phyloP scores from a whole-genome alignment of 495 filamentous ascomycete species.

The Aspergillus cristatus region DNA sequence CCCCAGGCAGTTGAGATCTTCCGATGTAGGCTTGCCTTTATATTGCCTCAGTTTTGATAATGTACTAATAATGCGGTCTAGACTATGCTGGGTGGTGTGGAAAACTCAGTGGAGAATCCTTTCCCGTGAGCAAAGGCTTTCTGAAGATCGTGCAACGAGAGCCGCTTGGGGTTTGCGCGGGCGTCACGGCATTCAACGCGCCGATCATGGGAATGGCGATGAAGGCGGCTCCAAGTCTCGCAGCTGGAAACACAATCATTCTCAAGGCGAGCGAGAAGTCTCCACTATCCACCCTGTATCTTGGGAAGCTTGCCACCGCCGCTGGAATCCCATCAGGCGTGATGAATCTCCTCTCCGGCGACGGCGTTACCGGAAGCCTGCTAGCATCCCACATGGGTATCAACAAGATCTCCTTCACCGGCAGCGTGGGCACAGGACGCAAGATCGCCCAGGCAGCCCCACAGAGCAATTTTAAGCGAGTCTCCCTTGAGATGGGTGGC shows the following conservation, averaged over 20 bases:
- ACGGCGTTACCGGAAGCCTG: constrained; percentile 61
- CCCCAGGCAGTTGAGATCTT: not conserved
- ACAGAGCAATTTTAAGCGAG: constrained; percentile 37
- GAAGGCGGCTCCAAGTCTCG: constrained; percentile 41
- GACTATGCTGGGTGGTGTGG: constrained; percentile 7
- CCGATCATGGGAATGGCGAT: constrained; percentile 15
- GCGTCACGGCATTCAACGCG: constrained; percentile 11
- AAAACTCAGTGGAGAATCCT: constrained; percentile 4
- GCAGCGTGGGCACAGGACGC: constrained; percentile 11
- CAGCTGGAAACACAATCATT: constrained; percentile 46
- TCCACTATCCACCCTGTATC: constrained; percentile 52
- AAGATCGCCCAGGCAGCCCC: constrained; percentile 17
- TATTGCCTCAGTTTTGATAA: not conserved
- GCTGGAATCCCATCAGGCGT: constrained; percentile 84
- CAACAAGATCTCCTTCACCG: constrained; percentile 49
- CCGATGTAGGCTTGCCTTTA: constrained; percentile 1
- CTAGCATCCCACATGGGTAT: constrained; percentile 67
- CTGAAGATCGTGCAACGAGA: constrained; percentile 2
- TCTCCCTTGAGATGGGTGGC: constrained; percentile 30
- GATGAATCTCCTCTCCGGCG: constrained; percentile 76
- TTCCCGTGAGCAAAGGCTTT: constrained; percentile 1
- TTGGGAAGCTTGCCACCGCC: constrained; percentile 65
- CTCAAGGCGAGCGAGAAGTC: constrained; percentile 45
- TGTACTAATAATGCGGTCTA: not conserved
- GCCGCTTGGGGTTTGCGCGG: constrained; percentile 14